Base-by-base conservation (phyloP, 202 grass and related monocot species). In the Elaeis oleifera region DNA sequence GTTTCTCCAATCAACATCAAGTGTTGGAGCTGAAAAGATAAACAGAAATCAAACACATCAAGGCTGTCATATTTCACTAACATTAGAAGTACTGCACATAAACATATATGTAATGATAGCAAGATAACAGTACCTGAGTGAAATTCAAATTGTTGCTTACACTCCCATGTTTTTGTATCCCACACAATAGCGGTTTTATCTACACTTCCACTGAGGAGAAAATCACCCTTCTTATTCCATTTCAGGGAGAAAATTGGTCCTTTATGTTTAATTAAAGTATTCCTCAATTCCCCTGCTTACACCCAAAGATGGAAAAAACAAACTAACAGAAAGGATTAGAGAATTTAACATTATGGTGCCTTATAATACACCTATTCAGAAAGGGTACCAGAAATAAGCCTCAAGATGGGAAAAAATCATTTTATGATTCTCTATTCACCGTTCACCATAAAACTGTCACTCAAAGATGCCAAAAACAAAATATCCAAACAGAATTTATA, bases 181-280 rank as follows among this genome's bases (percentile, higher is more conserved):
- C 92, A 97, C 53, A 92, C 92, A 74, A 97, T 92, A 83, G 92
- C 92, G 77, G 88, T 97, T 84, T 89, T 97, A 56, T 97, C 92
- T 67, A 97, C 92, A 3, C 92, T 97, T 65, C 88, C 92, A 79
- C 92, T 97, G 23, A 92, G 74, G 54, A 97, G 84, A 61, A 80
- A 88, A 92, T 97, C 92, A 31, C 92, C 92, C 68, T 92, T 97
- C 68, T 85, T 97, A 58, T 97, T 97, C 92, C 92, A 97, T 97
- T 97, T 97, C 74, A 97, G 77, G 1, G 92, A 97, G 76, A 92
- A 97, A 74, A 97, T 97, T 19, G 92, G 92, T 26, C 92, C 92
- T 71, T 85, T 97, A 72, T 97, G 92, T 79, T 89, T 97, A 71
- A 81, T 85, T 73, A 97, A 68, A 57, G 92, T 91, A 65, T 91